phyloP scores from a whole-genome alignment of 2,329 filamentous ascomycete genomes.

The Grosmannia penicillata region DNA sequence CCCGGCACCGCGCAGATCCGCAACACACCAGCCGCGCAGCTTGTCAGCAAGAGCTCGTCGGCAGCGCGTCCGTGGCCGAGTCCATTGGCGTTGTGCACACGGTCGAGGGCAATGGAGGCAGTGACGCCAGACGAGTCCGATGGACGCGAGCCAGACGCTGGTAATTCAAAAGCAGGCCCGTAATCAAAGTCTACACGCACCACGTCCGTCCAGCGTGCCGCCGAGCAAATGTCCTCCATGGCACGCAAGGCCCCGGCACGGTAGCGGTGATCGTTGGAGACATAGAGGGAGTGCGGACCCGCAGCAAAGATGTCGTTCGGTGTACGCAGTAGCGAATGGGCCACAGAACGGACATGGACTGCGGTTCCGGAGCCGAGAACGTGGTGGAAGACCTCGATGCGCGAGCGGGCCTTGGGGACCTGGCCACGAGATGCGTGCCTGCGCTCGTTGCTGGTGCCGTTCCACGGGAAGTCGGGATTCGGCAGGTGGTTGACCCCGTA shows the following conservation, averaged over 20 bases:
- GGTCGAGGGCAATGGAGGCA: slow-evolving; percentile 26
- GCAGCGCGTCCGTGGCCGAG: slow-evolving; percentile 30
- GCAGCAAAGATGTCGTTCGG: slow-evolving; percentile 42
- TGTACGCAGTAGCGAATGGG: slow-evolving; percentile 35
- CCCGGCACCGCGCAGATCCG: slow-evolving; percentile 20
- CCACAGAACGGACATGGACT: slow-evolving; percentile 35
- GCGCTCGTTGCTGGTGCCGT: neutral
- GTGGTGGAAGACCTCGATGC: slow-evolving; percentile 44
- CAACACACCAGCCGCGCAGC: slow-evolving; percentile 30
- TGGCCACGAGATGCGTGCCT: neutral
- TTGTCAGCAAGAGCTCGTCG: slow-evolving; percentile 26
- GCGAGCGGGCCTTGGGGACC: slow-evolving; percentile 27
- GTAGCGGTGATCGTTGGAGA: slow-evolving; percentile 46
- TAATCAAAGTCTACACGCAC: slow-evolving; percentile 28
- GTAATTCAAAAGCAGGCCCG: no score
- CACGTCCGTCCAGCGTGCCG: slow-evolving; percentile 32
- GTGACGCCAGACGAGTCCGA: slow-evolving; percentile 18
- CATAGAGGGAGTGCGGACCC: slow-evolving; percentile 32
- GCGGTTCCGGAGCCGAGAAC: slow-evolving; percentile 24
- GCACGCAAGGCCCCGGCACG: slow-evolving; percentile 28
- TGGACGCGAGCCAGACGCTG: no score
- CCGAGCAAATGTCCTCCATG: slow-evolving; percentile 29
- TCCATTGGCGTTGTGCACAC: slow-evolving; percentile 41
- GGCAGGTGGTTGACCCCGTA: slow-evolving; percentile 46
- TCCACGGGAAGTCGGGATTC: slow-evolving; percentile 19